Percentiles rank a stretch among this genome's conserved stretches.
Conservation (phyloP, 192 early-diverging fungal species). For the Gryganskiella cystojenkinii region DNA sequence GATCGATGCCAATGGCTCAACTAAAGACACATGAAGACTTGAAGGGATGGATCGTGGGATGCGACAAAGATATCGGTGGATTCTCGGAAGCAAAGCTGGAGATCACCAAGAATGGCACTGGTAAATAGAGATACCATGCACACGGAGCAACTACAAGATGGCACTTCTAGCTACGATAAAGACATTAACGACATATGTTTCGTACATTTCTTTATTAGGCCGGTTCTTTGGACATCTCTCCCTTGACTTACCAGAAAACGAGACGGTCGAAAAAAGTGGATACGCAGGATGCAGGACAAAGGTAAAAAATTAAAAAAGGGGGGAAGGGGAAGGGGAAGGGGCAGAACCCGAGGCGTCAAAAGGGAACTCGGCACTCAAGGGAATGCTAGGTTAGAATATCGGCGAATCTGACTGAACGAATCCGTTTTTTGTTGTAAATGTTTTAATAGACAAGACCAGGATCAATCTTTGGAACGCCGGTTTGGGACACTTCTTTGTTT, state of each 20-base stretch:
- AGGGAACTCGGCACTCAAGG: neutral
- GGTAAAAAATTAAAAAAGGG: conserved; percentile 37
- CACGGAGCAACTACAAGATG: neutral
- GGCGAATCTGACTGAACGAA: neutral
- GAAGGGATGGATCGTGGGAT: conserved; percentile 82
- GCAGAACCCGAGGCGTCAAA: too few species aligned
- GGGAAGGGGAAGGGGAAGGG: neutral
- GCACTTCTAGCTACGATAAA: neutral
- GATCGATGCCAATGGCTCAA: conserved; percentile 75
- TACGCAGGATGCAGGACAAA: conserved; percentile 93
- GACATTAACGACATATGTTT: neutral
- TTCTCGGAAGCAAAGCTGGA: conserved; percentile 50
- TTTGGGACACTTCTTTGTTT: conserved; percentile 88
- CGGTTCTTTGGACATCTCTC: conserved; percentile 87
- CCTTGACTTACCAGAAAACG: conserved; percentile 77
- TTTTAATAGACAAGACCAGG: conserved; percentile 66
- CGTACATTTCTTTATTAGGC: conserved; percentile 24
- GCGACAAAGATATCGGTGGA: conserved; percentile 92
- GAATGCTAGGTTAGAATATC: neutral
- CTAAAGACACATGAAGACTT: conserved; percentile 74
- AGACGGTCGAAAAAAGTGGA: conserved; percentile 77
- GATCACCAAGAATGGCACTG: conserved; percentile 55
- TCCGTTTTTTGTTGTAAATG: conserved; percentile 6
- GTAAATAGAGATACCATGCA: neutral
- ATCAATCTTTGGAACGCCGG: conserved; percentile 79